phyloP scores from a whole-genome alignment of 1,139 yeast genomes.

The Magnusiomyces sp. region DNA sequence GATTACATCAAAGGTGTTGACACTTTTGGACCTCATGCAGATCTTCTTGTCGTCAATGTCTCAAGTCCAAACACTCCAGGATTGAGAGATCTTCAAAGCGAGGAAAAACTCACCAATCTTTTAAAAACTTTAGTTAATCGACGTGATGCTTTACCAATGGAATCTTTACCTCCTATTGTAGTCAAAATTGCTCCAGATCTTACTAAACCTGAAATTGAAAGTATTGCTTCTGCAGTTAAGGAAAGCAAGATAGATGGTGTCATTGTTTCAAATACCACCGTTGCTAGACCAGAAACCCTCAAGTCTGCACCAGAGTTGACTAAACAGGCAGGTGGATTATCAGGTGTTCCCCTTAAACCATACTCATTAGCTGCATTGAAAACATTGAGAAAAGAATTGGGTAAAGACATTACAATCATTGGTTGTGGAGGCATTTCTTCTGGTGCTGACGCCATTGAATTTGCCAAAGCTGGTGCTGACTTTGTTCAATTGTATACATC shows the following conservation, averaged over 20 bases:
- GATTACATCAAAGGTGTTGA: constrained; percentile 83
- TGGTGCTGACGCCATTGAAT: constrained; percentile 85
- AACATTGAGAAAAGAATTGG: constrained; percentile 64
- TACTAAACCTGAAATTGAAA: constrained; percentile 67
- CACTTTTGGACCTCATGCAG: constrained; percentile 75
- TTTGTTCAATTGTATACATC: constrained; percentile 82
- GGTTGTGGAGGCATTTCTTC: constrained; percentile 92
- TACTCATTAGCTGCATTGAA: constrained; percentile 62
- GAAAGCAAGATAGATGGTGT: constrained; percentile 80
- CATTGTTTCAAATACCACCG: constrained; percentile 84
- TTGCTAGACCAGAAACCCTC: constrained; percentile 54
- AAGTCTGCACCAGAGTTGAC: constrained; percentile 45
- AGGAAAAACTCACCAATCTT: constrained; percentile 58
- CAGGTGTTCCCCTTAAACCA: constrained; percentile 89
- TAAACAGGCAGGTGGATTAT: constrained; percentile 73
- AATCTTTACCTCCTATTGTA: constrained; percentile 48
- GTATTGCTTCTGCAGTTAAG: constrained; percentile 77
- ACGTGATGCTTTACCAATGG: constrained; percentile 27
- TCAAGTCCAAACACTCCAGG: constrained; percentile 98
- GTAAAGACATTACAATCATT: constrained; percentile 63
- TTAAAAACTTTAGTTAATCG: constrained; percentile 42
- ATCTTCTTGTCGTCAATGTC: constrained; percentile 83
- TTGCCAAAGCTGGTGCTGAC: constrained; percentile 88
- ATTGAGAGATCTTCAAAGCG: constrained; percentile 74
- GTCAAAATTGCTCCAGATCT: constrained; percentile 94